Evolutionary conservation across 1,284 basidiomycete genomes (phyloP), one percentile per base, ranked within the genome.

Genomic region (Golubevia sp.): DNA sequence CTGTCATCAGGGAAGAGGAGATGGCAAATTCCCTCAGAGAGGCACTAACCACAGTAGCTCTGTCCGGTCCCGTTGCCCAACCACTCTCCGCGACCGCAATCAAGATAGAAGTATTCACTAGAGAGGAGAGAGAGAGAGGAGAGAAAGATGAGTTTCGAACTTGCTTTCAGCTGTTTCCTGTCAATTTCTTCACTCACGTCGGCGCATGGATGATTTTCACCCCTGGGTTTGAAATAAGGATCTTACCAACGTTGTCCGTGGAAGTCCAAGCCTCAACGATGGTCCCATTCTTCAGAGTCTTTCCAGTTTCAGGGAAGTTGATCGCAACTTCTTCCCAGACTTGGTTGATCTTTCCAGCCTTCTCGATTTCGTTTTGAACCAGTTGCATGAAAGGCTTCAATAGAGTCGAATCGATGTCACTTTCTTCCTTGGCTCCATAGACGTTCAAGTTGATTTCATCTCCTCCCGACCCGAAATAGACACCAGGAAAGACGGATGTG

Each of bases 271-370:
- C 64, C 50, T 75, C 73, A 1, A 82, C 79, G 52, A 82, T 51
- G n/a, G 79, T 77, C 2, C 70, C 77, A 3, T 66, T 52, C 5
- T 59, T 60, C 0, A 83, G 63, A 3, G 66, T 56, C 49, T 73
- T 66, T 44, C 69, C 75, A 4, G 73, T 74, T 4, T 60, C 56
- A 24, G 73, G 70, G 58, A 76, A 79, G 38, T 69, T 67, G 64
- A 74, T 64, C 0, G 73, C 71, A 67, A 82, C 74, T 58, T 83
- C 80, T 56, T 83, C 74, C 80, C 80, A 83, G 2, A 83, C 77
- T 66, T 77, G 64, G 1, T 71, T 68, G n/a, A 55, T 65, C 62
- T 79, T 83, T 7, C 68, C 69, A 1, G 21, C 20, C 1, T 60
- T 54, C 5, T 13, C 15, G 3, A 77, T 64, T 21, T 59, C 55